phyloP scores from a whole-genome alignment of 495 filamentous ascomycete species.

The Thermochaetoides thermophila region DNA sequence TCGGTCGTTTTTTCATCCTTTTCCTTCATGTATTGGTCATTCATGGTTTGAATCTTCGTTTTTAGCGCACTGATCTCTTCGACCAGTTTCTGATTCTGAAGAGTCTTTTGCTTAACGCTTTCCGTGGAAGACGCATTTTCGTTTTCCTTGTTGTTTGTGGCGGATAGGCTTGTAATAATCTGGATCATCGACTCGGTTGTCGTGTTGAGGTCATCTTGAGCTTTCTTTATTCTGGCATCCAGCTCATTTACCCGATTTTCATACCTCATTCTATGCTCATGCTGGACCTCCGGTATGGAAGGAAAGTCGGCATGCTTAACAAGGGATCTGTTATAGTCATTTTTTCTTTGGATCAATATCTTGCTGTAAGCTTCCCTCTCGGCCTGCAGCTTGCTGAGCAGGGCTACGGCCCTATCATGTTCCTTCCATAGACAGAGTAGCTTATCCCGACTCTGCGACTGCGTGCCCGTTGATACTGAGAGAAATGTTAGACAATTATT shows the following conservation, averaged over 20 bases:
- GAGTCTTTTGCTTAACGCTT: background rate
- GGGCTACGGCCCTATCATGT: background rate
- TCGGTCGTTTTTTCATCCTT: background rate
- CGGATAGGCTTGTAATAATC: background rate
- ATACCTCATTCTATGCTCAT: constrained; percentile 5
- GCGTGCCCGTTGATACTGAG: too few relatives aligned
- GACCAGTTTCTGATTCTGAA: background rate
- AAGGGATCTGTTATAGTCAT: constrained; percentile 12
- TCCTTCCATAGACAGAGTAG: background rate
- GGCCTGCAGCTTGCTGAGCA: constrained; percentile 1
- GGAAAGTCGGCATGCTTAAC: constrained; percentile 17
- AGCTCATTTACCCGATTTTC: too few relatives aligned
- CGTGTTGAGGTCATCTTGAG: background rate
- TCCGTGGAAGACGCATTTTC: background rate
- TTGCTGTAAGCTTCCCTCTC: constrained; percentile 7
- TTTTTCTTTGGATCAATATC: constrained; percentile 4
- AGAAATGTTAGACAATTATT: too few relatives aligned
- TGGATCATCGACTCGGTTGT: background rate
- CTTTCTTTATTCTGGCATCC: too few relatives aligned
- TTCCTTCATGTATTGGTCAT: background rate
- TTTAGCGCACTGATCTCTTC: constrained; percentile 1
- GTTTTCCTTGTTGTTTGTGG: background rate
- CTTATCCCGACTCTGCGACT: too few relatives aligned
- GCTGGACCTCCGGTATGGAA: constrained; percentile 17
- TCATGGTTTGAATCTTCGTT: background rate